Evolutionary conservation across 2,329 filamentous ascomycete genomes (phyloP), one percentile per base, ranked within the genome.

Genomic region (Ophiostoma angusticollis): DNA sequence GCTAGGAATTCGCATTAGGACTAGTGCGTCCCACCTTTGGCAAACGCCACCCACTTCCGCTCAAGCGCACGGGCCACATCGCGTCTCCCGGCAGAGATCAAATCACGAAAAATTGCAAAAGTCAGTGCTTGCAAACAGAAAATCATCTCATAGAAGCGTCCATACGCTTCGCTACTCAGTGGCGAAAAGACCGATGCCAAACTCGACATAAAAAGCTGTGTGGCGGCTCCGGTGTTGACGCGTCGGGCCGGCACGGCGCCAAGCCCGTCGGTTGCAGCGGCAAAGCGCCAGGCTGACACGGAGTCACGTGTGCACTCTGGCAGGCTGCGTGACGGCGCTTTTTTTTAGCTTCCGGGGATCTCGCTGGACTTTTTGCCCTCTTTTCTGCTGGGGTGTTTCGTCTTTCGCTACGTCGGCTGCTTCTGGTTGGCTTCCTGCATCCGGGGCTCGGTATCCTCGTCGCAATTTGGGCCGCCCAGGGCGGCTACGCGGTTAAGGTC

Each of bases 241-340:
- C 43, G 46, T 24, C 39, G 39, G 36, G 12, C 30, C 31, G 41
- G 12, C 6, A 25, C 32, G 37, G 30, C 31, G 39, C 42, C 23
- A 40, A 38, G 31, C 8, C 37, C 8, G 18, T 13, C 33, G 31
- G 14, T 28, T 16, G 13, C 13, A 12, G 36, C 37, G 35, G 33
- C 31, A 22, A 28, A 17, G 16, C 44, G 39, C 47, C 44, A 45
- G 24, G 22, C 17, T 34, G 17, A 41, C 47, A 42, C 47, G 47
- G 1, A 18, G 16, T 49, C 47, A 49, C 47, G 47, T 49, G 47
- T 5, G 4, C 2, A 32, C 35, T 43, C 35, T 42, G 18, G 24
- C 27, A 24, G n/a, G 18, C 25, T 31, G 31, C 31, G 27, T 31
- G 25, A 31, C 28, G 32, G 32, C 32, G 31, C 21, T 31, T 31